phyloP scores from a whole-genome alignment of 2,329 filamentous ascomycete genomes.

The Paramyrothecium roridum region DNA sequence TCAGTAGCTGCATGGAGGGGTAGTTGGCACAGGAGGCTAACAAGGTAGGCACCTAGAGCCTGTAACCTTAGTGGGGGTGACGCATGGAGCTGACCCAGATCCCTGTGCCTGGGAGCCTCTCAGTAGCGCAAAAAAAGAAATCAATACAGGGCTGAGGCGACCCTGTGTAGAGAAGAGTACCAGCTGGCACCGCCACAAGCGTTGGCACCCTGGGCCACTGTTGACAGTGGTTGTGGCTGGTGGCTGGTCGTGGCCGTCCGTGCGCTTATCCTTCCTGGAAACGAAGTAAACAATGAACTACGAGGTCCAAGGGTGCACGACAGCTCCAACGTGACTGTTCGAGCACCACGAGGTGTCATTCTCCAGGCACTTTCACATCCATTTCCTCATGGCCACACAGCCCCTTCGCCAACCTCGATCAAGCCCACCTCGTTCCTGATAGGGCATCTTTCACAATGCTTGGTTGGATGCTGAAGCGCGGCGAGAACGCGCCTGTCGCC shows the following conservation, averaged over 20 bases:
- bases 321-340: no score
- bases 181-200: not conserved
- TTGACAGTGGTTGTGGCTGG: not conserved
- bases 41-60: not conserved
- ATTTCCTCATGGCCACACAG: no score
- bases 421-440: not conserved
- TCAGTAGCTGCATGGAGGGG: not conserved
- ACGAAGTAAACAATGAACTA: not conserved
- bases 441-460: conserved; percentile 40
- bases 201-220: not conserved
- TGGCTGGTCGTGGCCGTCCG: not conserved
- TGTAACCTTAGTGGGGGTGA: not conserved
- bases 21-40: not conserved
- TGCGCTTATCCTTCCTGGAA: not conserved
- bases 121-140: no score
- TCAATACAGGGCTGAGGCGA: no score
- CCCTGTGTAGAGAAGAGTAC: no score
- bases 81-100: not conserved
- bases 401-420: not conserved
- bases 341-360: no score
- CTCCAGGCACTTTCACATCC: no score
- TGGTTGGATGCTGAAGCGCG: conserved; percentile 55
- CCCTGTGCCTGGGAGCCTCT: not conserved
- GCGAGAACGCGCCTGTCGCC: conserved; percentile 32
- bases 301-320: not conserved